These are phyloP conservation scores for Serendipita indica DNA, from an alignment of 768 basidiomycete species.

Conservation along the genomic window DNA sequence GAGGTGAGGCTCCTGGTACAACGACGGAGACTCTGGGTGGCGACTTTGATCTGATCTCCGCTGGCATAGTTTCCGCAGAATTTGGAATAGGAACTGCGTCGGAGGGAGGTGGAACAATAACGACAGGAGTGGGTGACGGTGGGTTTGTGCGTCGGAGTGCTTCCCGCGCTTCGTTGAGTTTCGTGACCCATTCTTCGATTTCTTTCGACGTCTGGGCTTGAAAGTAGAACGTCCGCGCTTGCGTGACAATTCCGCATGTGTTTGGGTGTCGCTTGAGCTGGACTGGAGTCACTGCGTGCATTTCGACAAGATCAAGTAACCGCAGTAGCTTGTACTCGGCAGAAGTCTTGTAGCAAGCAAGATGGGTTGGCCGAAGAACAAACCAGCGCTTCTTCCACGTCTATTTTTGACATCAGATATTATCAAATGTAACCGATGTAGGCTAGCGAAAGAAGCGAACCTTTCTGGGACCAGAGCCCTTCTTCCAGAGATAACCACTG, in stretches of 20 bases:
- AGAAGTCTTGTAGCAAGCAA: constrained; percentile 93
- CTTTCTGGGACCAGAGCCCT: constrained; percentile 84
- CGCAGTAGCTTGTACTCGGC: constrained; percentile 88
- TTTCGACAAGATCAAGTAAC: constrained; percentile 70
- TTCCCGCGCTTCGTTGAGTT: constrained; percentile 63
- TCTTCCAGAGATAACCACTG: constrained; percentile 92
- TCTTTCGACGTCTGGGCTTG: constrained; percentile 62
- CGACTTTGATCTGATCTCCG: not conserved
- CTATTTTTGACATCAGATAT: constrained; percentile 28
- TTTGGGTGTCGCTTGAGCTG: constrained; percentile 78
- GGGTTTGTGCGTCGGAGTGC: constrained; percentile 38
- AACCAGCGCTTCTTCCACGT: constrained; percentile 99
- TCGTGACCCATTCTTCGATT: constrained; percentile 67
- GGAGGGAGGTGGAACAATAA: constrained; percentile 7
- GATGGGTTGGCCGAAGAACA: constrained; percentile 76
- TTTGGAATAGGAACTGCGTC: not conserved
- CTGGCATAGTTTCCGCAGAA: not conserved
- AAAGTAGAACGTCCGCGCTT: constrained; percentile 80
- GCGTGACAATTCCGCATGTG: constrained; percentile 84
- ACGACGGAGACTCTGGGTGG: not conserved
- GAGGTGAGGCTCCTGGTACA: not conserved
- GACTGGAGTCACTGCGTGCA: constrained; percentile 81
- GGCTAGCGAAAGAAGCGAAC: constrained; percentile 28
- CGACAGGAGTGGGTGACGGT: not conserved
- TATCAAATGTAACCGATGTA: not conserved